A percentile compares a stretch with the other conserved stretches of the same genome.
These are phyloP conservation scores for Tetrapisispora phaffii DNA, from an alignment of 805 yeast species.

Conservation along the genomic window DNA sequence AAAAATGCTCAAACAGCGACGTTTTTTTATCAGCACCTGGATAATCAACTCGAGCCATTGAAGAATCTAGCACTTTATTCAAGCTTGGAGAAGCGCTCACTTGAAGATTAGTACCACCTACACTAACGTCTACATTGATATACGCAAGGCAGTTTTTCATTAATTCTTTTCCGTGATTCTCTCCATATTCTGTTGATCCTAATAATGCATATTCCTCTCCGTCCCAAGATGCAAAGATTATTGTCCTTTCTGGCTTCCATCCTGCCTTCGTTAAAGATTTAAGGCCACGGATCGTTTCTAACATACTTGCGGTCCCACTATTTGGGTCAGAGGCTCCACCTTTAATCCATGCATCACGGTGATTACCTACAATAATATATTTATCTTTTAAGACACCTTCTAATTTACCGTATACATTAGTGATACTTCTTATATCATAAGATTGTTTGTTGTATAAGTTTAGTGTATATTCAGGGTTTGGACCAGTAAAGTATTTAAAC, in stretches of 20 bases:
- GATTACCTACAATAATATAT: constrained; percentile 72
- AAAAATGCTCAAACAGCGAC: constrained; percentile 32
- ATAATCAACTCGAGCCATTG: constrained; percentile 37
- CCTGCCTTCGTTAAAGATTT: constrained; percentile 53
- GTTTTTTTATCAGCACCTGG: constrained; percentile 29
- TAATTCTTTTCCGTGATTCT: constrained; percentile 41
- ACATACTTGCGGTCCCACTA: constrained; percentile 63
- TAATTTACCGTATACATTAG: constrained; percentile 73
- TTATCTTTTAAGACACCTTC: constrained; percentile 63
- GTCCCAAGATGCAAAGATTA: constrained; percentile 77
- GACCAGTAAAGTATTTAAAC: constrained; percentile 45
- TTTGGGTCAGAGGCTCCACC: constrained; percentile 62
- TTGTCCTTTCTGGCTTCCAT: constrained; percentile 79
- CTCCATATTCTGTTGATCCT: constrained; percentile 77
- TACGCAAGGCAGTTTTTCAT: constrained; percentile 52
- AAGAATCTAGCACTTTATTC: constrained; percentile 36
- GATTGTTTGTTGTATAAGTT: constrained; percentile 53
- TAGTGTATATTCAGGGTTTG: constrained; percentile 35
- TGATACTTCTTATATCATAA: constrained; percentile 49
- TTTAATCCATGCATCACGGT: constrained; percentile 75
- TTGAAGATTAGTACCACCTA: constrained; percentile 42
- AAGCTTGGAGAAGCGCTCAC: constrained; percentile 51
- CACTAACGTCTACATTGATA: constrained; percentile 59
- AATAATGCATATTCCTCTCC: constrained; percentile 73
- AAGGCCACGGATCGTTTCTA: constrained; percentile 63